Evolutionary conservation across 306 rosid genomes (phyloP).

Genomic region (Prunus mira): DNA sequence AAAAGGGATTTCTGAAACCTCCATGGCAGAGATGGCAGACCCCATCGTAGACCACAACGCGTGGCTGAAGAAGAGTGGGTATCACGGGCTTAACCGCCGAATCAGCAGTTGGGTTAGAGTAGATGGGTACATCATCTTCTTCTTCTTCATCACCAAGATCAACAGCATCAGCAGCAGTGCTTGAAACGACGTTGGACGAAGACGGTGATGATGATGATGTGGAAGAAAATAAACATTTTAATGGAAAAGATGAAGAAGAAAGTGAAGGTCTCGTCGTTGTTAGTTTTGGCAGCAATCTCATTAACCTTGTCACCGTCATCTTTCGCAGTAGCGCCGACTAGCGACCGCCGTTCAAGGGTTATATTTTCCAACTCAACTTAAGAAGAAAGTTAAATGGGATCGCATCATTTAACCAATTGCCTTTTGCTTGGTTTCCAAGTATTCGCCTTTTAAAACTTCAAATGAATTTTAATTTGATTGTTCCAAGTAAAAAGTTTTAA

Average conservation of each 20-base stretch:
- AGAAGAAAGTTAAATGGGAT: background rate
- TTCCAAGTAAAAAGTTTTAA: no score
- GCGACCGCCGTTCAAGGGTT: background rate
- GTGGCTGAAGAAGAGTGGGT: constrained; percentile 62
- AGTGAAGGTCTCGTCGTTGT: background rate
- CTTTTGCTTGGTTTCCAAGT: background rate
- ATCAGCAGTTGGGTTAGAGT: constrained; percentile 12
- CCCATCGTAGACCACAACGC: constrained; percentile 74
- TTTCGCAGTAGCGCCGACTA: background rate
- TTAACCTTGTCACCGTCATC: constrained; percentile 17
- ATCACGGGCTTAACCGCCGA: constrained; percentile 5
- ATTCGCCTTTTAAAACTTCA: background rate
- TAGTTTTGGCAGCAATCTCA: constrained; percentile 16
- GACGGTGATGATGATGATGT: constrained; percentile 1
- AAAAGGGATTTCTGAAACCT: constrained; percentile 26
- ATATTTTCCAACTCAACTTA: background rate
- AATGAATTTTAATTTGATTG: no score
- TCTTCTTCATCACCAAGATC: constrained; percentile 25
- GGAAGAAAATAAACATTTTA: constrained; percentile 26
- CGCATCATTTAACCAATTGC: background rate
- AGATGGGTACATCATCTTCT: background rate
- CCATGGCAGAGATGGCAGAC: constrained; percentile 77
- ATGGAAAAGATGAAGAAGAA: constrained; percentile 8
- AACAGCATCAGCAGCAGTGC: constrained; percentile 23
- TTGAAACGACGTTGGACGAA: constrained; percentile 16